phyloP scores from a whole-genome alignment of 345 rosid species.

The Citrus sp. region DNA sequence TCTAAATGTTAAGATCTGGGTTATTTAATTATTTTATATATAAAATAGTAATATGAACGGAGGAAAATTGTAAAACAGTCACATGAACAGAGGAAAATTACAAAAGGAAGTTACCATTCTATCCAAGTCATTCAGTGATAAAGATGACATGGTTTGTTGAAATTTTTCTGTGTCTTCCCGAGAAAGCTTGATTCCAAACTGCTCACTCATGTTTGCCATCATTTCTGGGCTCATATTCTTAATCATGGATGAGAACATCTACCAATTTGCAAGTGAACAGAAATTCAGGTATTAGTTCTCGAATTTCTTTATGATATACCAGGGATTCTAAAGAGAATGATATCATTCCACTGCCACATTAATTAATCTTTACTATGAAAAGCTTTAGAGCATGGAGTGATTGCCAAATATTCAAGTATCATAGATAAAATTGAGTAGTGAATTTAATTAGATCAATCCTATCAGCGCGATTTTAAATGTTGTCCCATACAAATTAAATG shows the following conservation, averaged over 20 bases:
- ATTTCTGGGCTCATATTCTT: constrained; percentile 90
- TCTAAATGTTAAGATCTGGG: neutral
- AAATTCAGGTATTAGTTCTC: neutral
- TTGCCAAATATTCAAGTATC: neutral
- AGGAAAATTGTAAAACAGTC: neutral
- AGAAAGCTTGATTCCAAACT: constrained; percentile 81
- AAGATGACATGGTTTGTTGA: constrained; percentile 89
- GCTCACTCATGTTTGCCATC: constrained; percentile 97
- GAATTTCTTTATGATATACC: neutral
- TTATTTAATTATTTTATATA: neutral
- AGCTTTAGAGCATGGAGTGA: neutral
- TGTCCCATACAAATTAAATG: neutral
- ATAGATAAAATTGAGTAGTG: neutral
- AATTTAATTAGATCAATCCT: neutral
- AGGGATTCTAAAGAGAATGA: neutral
- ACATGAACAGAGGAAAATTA: neutral
- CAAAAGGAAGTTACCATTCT: constrained; percentile 58
- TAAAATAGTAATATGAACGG: neutral
- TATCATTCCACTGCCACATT: neutral
- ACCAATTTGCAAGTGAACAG: constrained; percentile 24
- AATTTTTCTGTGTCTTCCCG: constrained; percentile 83
- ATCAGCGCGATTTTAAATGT: neutral
- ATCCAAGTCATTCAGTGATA: constrained; percentile 80
- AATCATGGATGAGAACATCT: constrained; percentile 88
- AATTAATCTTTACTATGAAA: neutral